phyloP scores from a whole-genome alignment of 140 eudicot species.

The Cichorium intybus region DNA sequence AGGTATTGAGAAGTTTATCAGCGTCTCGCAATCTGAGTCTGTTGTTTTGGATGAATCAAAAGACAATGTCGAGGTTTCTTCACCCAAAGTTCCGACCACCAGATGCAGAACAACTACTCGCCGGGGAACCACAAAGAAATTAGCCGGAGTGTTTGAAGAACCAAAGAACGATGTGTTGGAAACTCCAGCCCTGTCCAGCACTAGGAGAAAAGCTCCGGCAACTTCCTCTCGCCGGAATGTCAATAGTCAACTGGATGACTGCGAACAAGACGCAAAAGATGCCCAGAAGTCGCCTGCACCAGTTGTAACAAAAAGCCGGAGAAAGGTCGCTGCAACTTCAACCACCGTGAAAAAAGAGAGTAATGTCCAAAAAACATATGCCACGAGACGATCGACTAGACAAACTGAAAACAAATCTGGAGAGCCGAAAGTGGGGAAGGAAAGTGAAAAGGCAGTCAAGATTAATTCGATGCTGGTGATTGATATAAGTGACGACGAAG shows the following conservation, averaged over 20 bases:
- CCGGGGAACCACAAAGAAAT: conserved; percentile 18
- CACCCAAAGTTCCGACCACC: conserved; percentile 43
- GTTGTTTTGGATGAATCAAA: conserved; percentile 41
- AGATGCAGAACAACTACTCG: conserved; percentile 49
- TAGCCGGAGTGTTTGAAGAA: conserved; percentile 27
- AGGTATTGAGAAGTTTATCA: conserved; percentile 56
- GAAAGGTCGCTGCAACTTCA: conserved; percentile 4
- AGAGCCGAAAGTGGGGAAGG: conserved; percentile 16
- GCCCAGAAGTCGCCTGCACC: conserved; percentile 26
- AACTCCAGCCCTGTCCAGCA: conserved; percentile 25
- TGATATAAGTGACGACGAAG: not conserved
- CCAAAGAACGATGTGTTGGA: conserved; percentile 13
- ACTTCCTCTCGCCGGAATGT: conserved; percentile 32
- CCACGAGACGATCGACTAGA: conserved; percentile 64
- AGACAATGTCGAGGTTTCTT: conserved; percentile 26
- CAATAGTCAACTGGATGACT: conserved; percentile 30
- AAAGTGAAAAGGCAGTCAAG: conserved; percentile 13
- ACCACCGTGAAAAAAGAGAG: conserved; percentile 20
- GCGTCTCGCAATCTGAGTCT: conserved; percentile 22
- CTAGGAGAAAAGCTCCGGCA: conserved; percentile 29
- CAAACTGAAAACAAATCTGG: conserved; percentile 35
- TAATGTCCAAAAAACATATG: conserved; percentile 20
- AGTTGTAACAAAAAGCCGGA: conserved; percentile 26
- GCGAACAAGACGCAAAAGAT: not conserved
- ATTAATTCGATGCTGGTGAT: conserved; percentile 24